Conservation (phyloP, 257 asterid species). For the Forsythia suspensa region DNA sequence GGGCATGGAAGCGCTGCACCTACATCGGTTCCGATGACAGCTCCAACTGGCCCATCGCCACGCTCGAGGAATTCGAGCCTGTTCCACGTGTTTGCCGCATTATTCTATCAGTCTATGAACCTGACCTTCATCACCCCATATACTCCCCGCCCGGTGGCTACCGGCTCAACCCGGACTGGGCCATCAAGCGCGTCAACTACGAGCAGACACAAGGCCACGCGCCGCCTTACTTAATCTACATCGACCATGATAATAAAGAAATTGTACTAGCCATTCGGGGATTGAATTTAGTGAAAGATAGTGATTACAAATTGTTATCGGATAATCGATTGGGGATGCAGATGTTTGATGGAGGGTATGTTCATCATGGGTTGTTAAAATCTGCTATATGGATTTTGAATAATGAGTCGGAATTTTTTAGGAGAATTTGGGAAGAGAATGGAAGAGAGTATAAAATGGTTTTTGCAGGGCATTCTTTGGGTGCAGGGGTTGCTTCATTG, state of each 20-base stretch:
- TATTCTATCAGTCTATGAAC: constrained; percentile 80
- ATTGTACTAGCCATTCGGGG: constrained; percentile 87
- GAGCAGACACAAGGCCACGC: constrained; percentile 76
- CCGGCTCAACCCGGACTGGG: constrained; percentile 66
- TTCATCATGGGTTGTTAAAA: constrained; percentile 83
- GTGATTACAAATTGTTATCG: constrained; percentile 72
- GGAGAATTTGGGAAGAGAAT: constrained; percentile 70
- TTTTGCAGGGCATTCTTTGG: constrained; percentile 90
- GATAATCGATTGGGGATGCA: constrained; percentile 83
- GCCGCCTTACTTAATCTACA: constrained; percentile 81
- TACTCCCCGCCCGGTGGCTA: constrained; percentile 65
- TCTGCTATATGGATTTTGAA: constrained; percentile 82
- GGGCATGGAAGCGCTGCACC: constrained; percentile 99
- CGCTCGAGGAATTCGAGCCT: constrained; percentile 71
- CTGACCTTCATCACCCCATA: constrained; percentile 60
- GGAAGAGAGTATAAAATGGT: constrained; percentile 75
- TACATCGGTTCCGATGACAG: constrained; percentile 91
- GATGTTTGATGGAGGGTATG: constrained; percentile 96
- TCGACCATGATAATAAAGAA: constrained; percentile 72
- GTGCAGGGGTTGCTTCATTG: constrained; percentile 94
- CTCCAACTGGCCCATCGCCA: constrained; percentile 77
- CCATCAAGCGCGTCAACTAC: constrained; percentile 72
- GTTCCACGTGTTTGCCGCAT: constrained; percentile 79
- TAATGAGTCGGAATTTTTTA: constrained; percentile 63
- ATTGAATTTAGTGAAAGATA: constrained; percentile 64